phyloP scores from a whole-genome alignment of 768 basidiomycete species.

The Gymnopilus dilepis region DNA sequence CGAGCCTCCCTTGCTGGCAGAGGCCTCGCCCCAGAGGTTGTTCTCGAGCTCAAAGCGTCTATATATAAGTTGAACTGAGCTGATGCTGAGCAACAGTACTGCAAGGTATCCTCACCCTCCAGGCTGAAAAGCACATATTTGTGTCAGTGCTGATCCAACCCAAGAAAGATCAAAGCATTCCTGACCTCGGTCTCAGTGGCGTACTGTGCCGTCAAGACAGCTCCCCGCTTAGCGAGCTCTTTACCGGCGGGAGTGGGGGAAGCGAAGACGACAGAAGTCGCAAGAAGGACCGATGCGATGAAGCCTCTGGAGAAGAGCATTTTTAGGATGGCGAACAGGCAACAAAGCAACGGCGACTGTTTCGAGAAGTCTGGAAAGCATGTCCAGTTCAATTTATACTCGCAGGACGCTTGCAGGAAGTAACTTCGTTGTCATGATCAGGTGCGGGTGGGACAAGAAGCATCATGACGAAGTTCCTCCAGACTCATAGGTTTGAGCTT shows the following conservation, averaged over 20 bases:
- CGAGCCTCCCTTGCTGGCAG: slow-evolving; percentile 36
- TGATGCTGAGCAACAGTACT: neutral
- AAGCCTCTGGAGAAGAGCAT: slow-evolving; percentile 6
- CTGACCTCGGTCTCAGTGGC: slow-evolving; percentile 37
- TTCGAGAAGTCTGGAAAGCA: neutral
- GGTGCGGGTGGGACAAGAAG: neutral
- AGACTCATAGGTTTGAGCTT: too few relatives aligned
- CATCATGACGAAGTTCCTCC: neutral
- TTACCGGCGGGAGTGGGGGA: neutral
- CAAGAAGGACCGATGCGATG: neutral
- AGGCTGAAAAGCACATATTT: slow-evolving; percentile 9
- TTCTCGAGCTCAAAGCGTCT: slow-evolving; percentile 36
- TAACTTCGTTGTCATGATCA: neutral
- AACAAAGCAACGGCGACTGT: neutral
- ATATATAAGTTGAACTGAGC: neutral
- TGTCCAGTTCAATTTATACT: neutral
- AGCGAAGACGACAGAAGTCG: neutral
- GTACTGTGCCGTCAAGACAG: slow-evolving; percentile 34
- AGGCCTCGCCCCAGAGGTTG: slow-evolving; percentile 37
- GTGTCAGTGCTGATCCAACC: neutral
- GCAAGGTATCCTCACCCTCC: slow-evolving; percentile 19
- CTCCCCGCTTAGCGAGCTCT: slow-evolving; percentile 30
- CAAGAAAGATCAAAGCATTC: neutral
- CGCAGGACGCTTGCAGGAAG: neutral
- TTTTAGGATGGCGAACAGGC: neutral